These are phyloP conservation scores for Zopfia rhizophila DNA, from an alignment of 2,329 filamentous ascomycete species.

Conservation along the genomic window DNA sequence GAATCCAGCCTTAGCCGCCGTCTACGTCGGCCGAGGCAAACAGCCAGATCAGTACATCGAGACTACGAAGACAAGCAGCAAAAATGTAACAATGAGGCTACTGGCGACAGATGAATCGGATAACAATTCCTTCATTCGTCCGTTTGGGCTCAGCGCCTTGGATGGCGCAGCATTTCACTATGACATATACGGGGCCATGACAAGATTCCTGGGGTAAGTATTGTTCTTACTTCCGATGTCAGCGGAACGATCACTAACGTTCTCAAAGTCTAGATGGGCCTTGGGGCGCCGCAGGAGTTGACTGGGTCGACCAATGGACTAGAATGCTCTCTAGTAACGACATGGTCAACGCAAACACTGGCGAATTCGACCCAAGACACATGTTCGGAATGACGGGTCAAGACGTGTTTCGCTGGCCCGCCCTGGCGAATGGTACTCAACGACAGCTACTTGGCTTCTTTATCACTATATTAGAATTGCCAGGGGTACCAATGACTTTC, in stretches of 20 bases:
- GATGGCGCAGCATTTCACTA: conserved; percentile 73
- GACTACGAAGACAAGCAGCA: conserved; percentile 60
- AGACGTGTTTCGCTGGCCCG: conserved; percentile 73
- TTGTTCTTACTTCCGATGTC: no score
- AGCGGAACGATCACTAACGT: no score
- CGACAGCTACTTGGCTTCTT: conserved; percentile 68
- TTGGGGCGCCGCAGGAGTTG: conserved; percentile 31
- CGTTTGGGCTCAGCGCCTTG: conserved; percentile 63
- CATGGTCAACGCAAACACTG: conserved; percentile 68
- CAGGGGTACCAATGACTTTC: conserved; percentile 68
- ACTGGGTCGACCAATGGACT: conserved; percentile 66
- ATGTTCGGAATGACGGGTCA: conserved; percentile 74
- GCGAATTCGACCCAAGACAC: conserved; percentile 71
- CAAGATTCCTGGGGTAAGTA: conserved; percentile 69
- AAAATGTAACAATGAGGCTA: no score
- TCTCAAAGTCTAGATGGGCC: conserved; percentile 66
- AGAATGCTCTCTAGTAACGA: conserved; percentile 68
- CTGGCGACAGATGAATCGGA: conserved; percentile 57
- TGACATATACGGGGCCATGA: conserved; percentile 69
- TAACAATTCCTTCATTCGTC: conserved; percentile 62
- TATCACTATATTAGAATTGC: conserved; percentile 68
- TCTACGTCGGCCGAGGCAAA: conserved; percentile 71
- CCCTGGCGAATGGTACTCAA: conserved; percentile 66
- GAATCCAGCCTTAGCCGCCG: conserved; percentile 68
- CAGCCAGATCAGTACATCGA: conserved; percentile 63